Conservation (phyloP, 2,329 filamentous ascomycete species). For the Aspergillus quadrilineatus region DNA sequence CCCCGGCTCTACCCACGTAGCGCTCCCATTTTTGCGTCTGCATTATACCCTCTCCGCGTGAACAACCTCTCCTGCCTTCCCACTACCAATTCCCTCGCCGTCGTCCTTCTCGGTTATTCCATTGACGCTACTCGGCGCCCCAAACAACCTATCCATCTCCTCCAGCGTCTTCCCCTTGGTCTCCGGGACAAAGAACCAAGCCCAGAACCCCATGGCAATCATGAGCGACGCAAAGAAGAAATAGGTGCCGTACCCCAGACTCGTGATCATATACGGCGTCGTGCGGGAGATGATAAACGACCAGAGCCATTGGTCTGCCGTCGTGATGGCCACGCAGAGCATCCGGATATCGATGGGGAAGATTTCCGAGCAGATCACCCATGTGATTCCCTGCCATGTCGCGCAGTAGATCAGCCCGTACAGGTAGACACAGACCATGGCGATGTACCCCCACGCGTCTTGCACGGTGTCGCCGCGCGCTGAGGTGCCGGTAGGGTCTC, state of each 20-base stretch:
- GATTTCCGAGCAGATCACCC: slow-evolving; percentile 70
- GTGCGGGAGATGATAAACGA: slow-evolving; percentile 68
- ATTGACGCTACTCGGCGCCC: neutral
- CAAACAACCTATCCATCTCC: slow-evolving; percentile 30
- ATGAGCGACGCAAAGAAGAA: slow-evolving; percentile 22
- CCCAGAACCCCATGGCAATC: slow-evolving; percentile 19
- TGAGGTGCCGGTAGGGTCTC: slow-evolving; percentile 48
- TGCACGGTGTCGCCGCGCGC: slow-evolving; percentile 37
- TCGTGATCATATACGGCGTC: slow-evolving; percentile 60
- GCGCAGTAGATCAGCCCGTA: slow-evolving; percentile 9
- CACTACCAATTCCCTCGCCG: neutral
- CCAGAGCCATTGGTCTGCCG: slow-evolving; percentile 67
- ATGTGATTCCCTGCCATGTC: slow-evolving; percentile 56
- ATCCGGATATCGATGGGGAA: slow-evolving; percentile 64
- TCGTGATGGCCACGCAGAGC: slow-evolving; percentile 65
- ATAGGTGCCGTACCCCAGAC: slow-evolving; percentile 22
- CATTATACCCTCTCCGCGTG: neutral
- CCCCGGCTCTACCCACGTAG: too few relatives aligned
- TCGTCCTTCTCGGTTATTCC: neutral
- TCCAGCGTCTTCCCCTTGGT: slow-evolving; percentile 32
- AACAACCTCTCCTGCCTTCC: neutral
- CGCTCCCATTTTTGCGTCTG: too few relatives aligned
- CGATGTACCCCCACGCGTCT: slow-evolving; percentile 7
- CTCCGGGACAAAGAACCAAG: slow-evolving; percentile 30
- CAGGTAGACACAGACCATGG: slow-evolving; percentile 11